Percentiles rank a stretch among this genome's conserved stretches.
These are phyloP conservation scores for Alternaria solani DNA, from an alignment of 2,329 filamentous ascomycete genomes.

Conservation along the genomic window DNA sequence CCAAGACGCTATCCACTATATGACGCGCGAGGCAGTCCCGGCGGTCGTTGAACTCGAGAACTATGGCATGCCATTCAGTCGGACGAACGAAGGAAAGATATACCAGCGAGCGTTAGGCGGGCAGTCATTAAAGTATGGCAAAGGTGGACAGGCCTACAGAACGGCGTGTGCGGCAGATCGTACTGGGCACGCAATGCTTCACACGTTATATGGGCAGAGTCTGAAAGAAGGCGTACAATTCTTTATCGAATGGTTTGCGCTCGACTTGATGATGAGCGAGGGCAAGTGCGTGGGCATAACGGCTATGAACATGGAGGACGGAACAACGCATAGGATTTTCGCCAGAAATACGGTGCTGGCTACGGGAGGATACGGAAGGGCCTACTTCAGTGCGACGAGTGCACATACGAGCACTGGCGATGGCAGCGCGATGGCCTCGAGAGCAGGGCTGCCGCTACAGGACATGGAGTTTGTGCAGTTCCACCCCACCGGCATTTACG, in stretches of 20 bases:
- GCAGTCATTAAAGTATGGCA: constrained; percentile 57
- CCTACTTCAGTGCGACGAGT: constrained; percentile 60
- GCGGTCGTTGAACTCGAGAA: constrained; percentile 65
- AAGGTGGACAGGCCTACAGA: constrained; percentile 59
- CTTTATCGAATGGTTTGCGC: constrained; percentile 61
- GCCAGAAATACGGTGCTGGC: constrained; percentile 59
- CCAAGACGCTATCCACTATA: constrained; percentile 68
- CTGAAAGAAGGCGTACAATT: constrained; percentile 59
- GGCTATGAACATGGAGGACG: constrained; percentile 60
- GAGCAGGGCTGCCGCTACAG: constrained; percentile 59
- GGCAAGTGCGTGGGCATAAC: constrained; percentile 58
- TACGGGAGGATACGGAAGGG: constrained; percentile 60
- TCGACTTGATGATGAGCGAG: constrained; percentile 60
- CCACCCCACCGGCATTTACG: constrained; percentile 61
- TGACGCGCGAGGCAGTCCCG: constrained; percentile 64
- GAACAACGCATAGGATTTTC: constrained; percentile 59
- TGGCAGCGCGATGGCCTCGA: constrained; percentile 60
- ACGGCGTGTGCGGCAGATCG: constrained; percentile 58
- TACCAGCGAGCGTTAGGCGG: constrained; percentile 61
- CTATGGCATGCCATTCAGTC: constrained; percentile 64
- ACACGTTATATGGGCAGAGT: constrained; percentile 61
- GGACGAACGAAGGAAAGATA: constrained; percentile 56
- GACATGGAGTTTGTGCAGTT: constrained; percentile 63
- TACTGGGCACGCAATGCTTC: constrained; percentile 60
- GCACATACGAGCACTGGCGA: constrained; percentile 61